phyloP scores from a whole-genome alignment of 352 stramenopile genomes.

The Thalassiosira mediterranea region DNA sequence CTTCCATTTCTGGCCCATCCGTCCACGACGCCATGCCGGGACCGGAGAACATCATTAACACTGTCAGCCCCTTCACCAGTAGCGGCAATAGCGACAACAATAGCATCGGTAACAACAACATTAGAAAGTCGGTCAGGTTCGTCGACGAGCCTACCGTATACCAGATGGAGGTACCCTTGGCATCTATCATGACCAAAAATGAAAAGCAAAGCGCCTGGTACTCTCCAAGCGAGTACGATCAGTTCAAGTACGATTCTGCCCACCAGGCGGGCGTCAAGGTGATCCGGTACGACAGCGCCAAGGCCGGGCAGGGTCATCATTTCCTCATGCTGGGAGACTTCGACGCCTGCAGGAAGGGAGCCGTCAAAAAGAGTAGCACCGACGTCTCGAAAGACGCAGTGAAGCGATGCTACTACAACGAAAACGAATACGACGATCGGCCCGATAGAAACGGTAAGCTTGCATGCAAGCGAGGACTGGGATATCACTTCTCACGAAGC shows the following conservation, averaged over 20 bases:
- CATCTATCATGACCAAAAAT: not conserved
- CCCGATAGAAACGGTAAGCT: not conserved
- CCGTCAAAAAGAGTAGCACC: not conserved
- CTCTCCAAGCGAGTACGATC: slow-evolving; percentile 18
- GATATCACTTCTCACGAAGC: slow-evolving; percentile 32
- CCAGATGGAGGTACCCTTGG: not conserved
- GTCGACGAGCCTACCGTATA: not conserved
- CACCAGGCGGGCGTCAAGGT: slow-evolving; percentile 13
- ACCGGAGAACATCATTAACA: no score
- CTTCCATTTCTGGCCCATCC: no score
- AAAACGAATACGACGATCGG: slow-evolving; percentile 16
- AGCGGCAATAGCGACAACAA: not conserved
- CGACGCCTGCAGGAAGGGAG: slow-evolving; percentile 2
- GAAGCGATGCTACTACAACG: slow-evolving; percentile 4
- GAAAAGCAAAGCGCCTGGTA: slow-evolving; percentile 18
- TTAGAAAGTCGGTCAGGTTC: not conserved
- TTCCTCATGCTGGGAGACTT: slow-evolving; percentile 25
- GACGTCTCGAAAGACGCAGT: not conserved
- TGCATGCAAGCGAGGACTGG: slow-evolving; percentile 29
- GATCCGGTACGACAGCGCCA: not conserved
- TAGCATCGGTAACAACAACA: slow-evolving; percentile 7
- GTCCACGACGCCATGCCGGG: no score
- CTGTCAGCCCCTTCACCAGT: no score
- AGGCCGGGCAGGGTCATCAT: not conserved
- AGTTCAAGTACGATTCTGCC: slow-evolving; percentile 25